A percentile compares a stretch with the other conserved stretches of the same genome.
Conservation (phyloP, 1,284 basidiomycete genomes). For the Mycosarcoma maydis region DNA sequence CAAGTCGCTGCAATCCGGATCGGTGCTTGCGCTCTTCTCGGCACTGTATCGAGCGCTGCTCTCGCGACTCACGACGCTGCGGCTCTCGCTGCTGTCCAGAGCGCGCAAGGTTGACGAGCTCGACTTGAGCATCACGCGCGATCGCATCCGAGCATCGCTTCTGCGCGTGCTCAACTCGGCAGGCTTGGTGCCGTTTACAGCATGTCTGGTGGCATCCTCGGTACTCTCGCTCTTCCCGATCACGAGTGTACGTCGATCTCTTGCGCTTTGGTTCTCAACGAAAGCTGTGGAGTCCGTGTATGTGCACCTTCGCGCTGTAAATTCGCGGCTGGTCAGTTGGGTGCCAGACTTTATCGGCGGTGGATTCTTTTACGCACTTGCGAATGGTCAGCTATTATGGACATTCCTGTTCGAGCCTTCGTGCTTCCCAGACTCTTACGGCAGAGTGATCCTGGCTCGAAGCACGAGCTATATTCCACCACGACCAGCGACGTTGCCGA, state of each 20-base stretch:
- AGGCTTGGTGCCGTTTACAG: conserved; percentile 39
- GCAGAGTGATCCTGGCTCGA: conserved; percentile 45
- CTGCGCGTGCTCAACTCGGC: conserved; percentile 33
- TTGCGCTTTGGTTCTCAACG: conserved; percentile 45
- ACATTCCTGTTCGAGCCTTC: conserved; percentile 56
- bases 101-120: conserved; percentile 13
- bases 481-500: conserved; percentile 49
- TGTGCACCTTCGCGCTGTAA: conserved; percentile 20
- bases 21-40: conserved; percentile 45
- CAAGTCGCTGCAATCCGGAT: conserved; percentile 33
- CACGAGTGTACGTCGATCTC: conserved; percentile 15
- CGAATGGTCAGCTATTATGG: conserved; percentile 59
- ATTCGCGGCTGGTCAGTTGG: conserved; percentile 35
- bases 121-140: conserved; percentile 21
- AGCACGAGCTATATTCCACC: conserved; percentile 56
- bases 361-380: conserved; percentile 54
- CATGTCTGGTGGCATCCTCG: conserved; percentile 20
- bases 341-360: conserved; percentile 55
- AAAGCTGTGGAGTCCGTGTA: conserved; percentile 46
- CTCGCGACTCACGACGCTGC: conserved; percentile 26
- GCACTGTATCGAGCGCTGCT: conserved; percentile 47
- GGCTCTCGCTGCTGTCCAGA: conserved; percentile 19
- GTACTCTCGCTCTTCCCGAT: conserved; percentile 39
- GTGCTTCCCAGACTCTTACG: conserved; percentile 51
- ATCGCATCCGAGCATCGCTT: conserved; percentile 34